Conservation (phyloP, 345 rosid species). For the Syzygium aqueum region DNA sequence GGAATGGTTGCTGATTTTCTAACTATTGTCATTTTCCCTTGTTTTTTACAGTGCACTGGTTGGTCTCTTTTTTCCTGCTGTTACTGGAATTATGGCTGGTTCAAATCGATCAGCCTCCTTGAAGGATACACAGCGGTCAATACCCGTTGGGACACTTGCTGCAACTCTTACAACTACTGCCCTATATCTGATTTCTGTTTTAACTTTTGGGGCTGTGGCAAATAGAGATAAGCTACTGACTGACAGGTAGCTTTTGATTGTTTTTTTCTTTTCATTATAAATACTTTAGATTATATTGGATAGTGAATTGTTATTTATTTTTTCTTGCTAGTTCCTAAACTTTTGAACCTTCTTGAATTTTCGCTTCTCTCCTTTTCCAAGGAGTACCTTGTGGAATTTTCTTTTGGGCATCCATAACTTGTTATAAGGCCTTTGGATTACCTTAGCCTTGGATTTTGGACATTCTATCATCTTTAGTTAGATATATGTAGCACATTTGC, state of each 20-base stretch:
- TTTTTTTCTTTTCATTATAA: background rate
- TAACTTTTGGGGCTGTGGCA: conserved; percentile 87
- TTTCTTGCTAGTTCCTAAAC: background rate
- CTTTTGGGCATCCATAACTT: background rate
- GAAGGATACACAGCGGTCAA: conserved; percentile 94
- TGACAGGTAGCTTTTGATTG: conserved; percentile 49
- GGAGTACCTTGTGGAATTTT: background rate
- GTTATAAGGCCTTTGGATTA: background rate
- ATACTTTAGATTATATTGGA: background rate
- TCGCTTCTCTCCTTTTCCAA: background rate
- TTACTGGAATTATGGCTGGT: conserved; percentile 99
- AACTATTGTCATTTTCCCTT: background rate
- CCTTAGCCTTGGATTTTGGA: background rate
- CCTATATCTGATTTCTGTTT: conserved; percentile 67
- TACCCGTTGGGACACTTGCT: conserved; percentile 91
- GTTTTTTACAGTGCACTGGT: conserved; percentile 63
- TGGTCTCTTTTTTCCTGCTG: conserved; percentile 99
- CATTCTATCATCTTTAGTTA: background rate
- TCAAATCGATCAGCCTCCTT: conserved; percentile 95
- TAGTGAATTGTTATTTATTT: background rate
- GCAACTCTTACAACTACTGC: conserved; percentile 84
- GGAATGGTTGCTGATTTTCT: background rate
- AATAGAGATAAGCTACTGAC: conserved; percentile 84
- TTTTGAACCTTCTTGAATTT: background rate
- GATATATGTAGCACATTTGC: background rate